Evolutionary conservation across 2,329 filamentous ascomycete genomes (phyloP).

Genomic region (Pyrenochaeta sp.): DNA sequence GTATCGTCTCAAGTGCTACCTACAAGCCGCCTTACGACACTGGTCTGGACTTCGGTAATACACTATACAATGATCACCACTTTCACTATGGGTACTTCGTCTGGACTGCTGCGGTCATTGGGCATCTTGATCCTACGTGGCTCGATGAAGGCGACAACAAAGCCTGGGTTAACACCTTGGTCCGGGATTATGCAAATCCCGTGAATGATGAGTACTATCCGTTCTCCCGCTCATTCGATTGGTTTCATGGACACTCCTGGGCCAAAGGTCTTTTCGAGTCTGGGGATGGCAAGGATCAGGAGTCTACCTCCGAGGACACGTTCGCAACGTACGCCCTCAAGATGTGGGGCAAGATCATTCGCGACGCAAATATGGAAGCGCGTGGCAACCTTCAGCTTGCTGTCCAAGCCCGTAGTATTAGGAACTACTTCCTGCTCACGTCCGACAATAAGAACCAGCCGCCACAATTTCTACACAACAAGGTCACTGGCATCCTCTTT

Average conservation of each 20-base stretch:
- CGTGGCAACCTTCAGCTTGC: conserved; percentile 84
- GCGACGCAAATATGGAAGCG: conserved; percentile 80
- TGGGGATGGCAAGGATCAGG: conserved; percentile 83
- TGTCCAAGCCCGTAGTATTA: conserved; percentile 75
- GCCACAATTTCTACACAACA: conserved; percentile 80
- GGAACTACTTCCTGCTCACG: conserved; percentile 84
- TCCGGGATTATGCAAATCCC: conserved; percentile 85
- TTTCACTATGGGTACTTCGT: conserved; percentile 87
- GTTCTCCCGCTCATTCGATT: conserved; percentile 78
- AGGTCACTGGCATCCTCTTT: conserved; percentile 77
- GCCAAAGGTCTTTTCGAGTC: conserved; percentile 81
- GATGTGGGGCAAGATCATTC: conserved; percentile 86
- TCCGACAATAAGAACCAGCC: conserved; percentile 78
- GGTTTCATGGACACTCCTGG: conserved; percentile 93
- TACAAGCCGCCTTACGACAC: conserved; percentile 56
- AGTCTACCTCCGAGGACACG: conserved; percentile 91
- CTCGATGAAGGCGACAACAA: conserved; percentile 69
- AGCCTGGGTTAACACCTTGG: conserved; percentile 82
- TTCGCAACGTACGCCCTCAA: conserved; percentile 90
- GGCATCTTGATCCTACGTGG: conserved; percentile 80
- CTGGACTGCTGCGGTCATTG: conserved; percentile 85
- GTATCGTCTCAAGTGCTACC: conserved; percentile 79
- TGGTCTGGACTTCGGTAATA: conserved; percentile 89
- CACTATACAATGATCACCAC: conserved; percentile 77
- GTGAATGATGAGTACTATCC: conserved; percentile 76